phyloP scores from a whole-genome alignment of 345 rosid species.

The Toxicodendron radicans region DNA sequence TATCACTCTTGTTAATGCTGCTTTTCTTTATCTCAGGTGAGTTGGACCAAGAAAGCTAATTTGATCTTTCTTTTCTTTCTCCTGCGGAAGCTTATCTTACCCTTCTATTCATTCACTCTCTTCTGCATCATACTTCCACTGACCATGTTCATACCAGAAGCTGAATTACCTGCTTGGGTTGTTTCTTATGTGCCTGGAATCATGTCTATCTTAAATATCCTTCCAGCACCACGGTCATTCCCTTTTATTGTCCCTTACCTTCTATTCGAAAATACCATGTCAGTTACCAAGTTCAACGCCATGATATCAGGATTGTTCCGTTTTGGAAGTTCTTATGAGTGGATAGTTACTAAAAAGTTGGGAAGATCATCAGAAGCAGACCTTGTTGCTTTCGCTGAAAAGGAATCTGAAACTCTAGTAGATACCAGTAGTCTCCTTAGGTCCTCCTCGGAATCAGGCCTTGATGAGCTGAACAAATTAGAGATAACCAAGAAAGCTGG shows the following conservation, averaged over 20 bases:
- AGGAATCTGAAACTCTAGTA: conserved; percentile 45
- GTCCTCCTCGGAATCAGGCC: conserved; percentile 72
- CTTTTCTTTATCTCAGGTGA: conserved; percentile 45
- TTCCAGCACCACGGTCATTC: conserved; percentile 84
- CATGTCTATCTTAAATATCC: conserved; percentile 80
- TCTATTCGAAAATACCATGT: conserved; percentile 96
- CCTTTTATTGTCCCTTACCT: conserved; percentile 91
- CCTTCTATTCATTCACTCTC: conserved; percentile 92
- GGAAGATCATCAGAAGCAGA: conserved; percentile 96
- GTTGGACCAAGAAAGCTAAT: conserved; percentile 71
- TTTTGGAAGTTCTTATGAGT: conserved; percentile 84
- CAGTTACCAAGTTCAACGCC: conserved; percentile 93
- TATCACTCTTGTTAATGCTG: not conserved
- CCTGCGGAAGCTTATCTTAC: conserved; percentile 80
- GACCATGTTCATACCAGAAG: conserved; percentile 90
- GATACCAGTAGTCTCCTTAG: conserved; percentile 40
- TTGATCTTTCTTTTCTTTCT: conserved; percentile 86
- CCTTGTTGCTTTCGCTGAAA: conserved; percentile 66
- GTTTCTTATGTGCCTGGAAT: conserved; percentile 84
- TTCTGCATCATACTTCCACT: conserved; percentile 92
- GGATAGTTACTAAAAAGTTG: conserved; percentile 89
- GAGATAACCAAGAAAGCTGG: conserved; percentile 43
- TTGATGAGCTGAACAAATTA: conserved; percentile 58
- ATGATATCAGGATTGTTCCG: conserved; percentile 89
- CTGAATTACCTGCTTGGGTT: conserved; percentile 89